Evolutionary conservation across 495 filamentous ascomycete genomes (phyloP), one percentile per base, ranked within the genome.

Genomic region (Margaritispora aquatica): DNA sequence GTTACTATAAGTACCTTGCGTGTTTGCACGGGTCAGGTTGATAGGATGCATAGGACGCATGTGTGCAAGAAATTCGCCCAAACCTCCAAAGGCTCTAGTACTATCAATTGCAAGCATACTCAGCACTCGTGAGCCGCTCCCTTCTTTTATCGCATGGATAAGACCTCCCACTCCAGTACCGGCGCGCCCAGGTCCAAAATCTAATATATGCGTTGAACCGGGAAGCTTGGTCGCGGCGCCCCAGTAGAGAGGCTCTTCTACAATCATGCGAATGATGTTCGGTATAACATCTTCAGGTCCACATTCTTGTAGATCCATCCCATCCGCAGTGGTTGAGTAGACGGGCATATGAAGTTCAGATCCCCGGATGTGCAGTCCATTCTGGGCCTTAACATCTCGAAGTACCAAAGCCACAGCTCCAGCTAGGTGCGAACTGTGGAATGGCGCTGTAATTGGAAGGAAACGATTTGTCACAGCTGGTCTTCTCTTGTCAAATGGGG

Each of bases 401-500:
- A 5, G 13, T 34, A 5, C 5, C 29, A 34, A 34, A 34, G 29
- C 29, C 5, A 34, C 29, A 34, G 29, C 29, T 34, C 13, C 29
- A 5, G 29, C 29, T 34, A 34, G 13, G 13, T 34, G 13, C 5
- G 5, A 13, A 13, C 29, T 34, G 13, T 34, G 29, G 29, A 34
- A 34, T 5, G 29, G 29, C 5, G 29, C 29, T 34, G 29, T 34
- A 34, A 34, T 34, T 5, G 29, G 29, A 34, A 34, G 29, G 13
- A 34, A 34, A 5, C 13, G 5, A 34, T 34, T 34, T 74, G 57
- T 91, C 83, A 22, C 91, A 89, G 1, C 93, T 94, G 61, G 90
- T 81, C 29, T 84, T 81, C 46, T 92, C 92, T 50, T 34, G n/a
- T n/a, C n/a, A n/a, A n/a, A n/a, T 34, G 29, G 29, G 13, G 29